These are phyloP conservation scores for Capsicum rhomboideum DNA, from an alignment of 257 asterid species.

Conservation along the genomic window DNA sequence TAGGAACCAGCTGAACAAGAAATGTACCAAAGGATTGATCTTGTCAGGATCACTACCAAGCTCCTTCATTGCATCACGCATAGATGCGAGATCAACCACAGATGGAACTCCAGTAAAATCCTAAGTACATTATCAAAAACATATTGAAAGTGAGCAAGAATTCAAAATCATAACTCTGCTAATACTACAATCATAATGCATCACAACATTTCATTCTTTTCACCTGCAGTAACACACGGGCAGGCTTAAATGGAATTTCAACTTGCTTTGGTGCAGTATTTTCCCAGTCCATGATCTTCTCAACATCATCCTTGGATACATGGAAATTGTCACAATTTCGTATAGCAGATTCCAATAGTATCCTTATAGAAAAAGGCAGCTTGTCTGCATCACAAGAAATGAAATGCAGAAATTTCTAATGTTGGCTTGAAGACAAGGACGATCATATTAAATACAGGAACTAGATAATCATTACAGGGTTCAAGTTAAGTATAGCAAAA, in stretches of 20 bases:
- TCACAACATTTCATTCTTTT: conserved; percentile 1
- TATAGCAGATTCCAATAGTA: conserved; percentile 75
- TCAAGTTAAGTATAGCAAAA: not conserved
- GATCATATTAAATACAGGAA: not conserved
- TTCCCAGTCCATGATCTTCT: conserved; percentile 80
- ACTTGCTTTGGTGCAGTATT: conserved; percentile 76
- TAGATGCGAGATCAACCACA: conserved; percentile 88
- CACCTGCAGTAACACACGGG: conserved; percentile 91
- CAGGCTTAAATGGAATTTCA: conserved; percentile 89
- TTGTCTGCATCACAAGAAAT: conserved; percentile 39
- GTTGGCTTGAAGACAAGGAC: not conserved
- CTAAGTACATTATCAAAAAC: conserved; percentile 18
- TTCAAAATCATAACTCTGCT: not conserved
- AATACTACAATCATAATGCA: not conserved
- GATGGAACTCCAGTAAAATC: conserved; percentile 99
- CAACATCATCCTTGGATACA: conserved; percentile 77
- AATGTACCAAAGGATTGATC: conserved; percentile 76
- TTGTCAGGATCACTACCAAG: conserved; percentile 74
- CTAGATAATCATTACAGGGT: not conserved
- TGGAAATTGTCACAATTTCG: conserved; percentile 89
- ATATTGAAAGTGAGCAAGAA: not conserved
- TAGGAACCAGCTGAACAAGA: not conserved
- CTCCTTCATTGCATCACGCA: conserved; percentile 87
- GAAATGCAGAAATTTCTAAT: not conserved
- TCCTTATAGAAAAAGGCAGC: conserved; percentile 69